phyloP scores from a whole-genome alignment of 2,329 filamentous ascomycete species.

The Pestalotiopsis sp. region DNA sequence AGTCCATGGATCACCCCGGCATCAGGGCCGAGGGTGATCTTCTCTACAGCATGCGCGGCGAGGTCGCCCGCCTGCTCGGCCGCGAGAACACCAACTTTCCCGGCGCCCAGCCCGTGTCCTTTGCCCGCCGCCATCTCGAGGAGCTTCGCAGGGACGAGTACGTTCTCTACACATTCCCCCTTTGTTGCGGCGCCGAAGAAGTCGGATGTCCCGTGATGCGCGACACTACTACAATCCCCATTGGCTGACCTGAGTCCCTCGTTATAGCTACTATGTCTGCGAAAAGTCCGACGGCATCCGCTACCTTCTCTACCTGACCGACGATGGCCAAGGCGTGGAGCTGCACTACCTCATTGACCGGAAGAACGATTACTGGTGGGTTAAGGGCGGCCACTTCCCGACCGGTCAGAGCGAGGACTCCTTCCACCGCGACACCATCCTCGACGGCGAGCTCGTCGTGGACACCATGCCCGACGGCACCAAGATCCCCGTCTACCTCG shows the following conservation, averaged over 20 bases:
- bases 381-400: constrained; percentile 77
- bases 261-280: constrained; percentile 83
- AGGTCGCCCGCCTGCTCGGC: constrained; percentile 76
- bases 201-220: constrained; percentile 41
- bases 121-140: constrained; percentile 78
- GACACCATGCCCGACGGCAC: constrained; percentile 73
- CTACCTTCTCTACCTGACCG: constrained; percentile 88
- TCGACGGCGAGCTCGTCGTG: constrained; percentile 92
- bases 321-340: constrained; percentile 63
- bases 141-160: constrained; percentile 76
- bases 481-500: constrained; percentile 77
- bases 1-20: constrained; percentile 63
- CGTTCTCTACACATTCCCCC: background rate
- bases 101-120: constrained; percentile 93
- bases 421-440: constrained; percentile 79
- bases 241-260: background rate
- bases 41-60: constrained; percentile 64
- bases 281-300: constrained; percentile 98
- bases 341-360: constrained; percentile 94
- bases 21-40: constrained; percentile 66
- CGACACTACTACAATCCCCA: background rate
- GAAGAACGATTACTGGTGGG: constrained; percentile 94
- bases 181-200: background rate
- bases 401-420: constrained; percentile 62
- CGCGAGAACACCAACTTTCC: constrained; percentile 74